Evolutionary conservation across 73 alveolate genomes (phyloP), one percentile per base, ranked within the genome.

Genomic region (Breviolum minutum): DNA sequence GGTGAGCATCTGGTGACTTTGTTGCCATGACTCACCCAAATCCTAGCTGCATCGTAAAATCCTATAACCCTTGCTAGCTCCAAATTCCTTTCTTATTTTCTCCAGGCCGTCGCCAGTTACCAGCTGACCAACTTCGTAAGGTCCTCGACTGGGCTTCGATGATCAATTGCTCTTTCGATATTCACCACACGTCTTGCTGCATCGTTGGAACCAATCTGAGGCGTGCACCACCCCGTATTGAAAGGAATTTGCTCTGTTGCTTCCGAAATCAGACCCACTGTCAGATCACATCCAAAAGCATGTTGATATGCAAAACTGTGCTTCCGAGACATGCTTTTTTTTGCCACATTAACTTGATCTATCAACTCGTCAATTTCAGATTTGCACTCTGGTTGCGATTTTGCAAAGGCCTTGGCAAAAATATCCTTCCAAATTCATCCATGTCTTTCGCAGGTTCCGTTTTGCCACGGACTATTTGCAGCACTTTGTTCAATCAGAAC

Each of bases 301-400:
- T 83, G 70, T 83, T 83, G 92, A 20, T 83, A 54, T 9, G 92
- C 92, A 54, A 16, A 54, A 7, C 74, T 74, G 10, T 83, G 92
- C 40, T 83, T 83, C 48, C 92, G 12, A 0, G 48, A 7, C 92
- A 83, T 83, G 7, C 68, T n/a, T 54, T 73, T 73, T 5, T 22
- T 73, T 5, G 48, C 32, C 60, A 11, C 54, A 29, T 40, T 84
- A 61, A 83, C 73, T 26, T 80, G 68, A 29, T 80, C 89, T 2
- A 80, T 5, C 2, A 80, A 64, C 5, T 80, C 92, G 7, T 83
- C 9, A 60, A 83, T 54, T 24, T 54, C 32, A 14, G 26, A 16
- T 48, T 83, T 83, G 74, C 20, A n/a, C 54, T 1, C 4, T 2
- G 92, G 92, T 48, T 4, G 92, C 6, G 73, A 10, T 54, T 54